Evolutionary conservation across 305 asterid genomes (phyloP), one percentile per base, ranked within the genome.

Genomic region (Fraxinus albicans): DNA sequence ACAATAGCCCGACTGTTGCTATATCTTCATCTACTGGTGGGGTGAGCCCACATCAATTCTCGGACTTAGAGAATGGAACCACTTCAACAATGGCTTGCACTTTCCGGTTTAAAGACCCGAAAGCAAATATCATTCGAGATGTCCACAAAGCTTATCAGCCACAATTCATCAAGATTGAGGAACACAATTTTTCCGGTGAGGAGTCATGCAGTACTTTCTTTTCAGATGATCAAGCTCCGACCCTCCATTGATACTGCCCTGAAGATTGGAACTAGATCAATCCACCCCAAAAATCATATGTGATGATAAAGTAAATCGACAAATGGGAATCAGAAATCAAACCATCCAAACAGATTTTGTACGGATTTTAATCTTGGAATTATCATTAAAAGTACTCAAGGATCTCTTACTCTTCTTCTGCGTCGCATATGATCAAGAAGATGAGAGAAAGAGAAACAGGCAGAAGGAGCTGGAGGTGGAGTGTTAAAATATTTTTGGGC

Each of bases 151-250:
- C 81, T 35, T 86, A 91, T 34, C 90, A 90, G 81, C 90, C 92
- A 60, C 97, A 91, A 85, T 83, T 90, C 70, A 95, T 95, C 82
- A 95, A 95, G 88, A 89, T 92, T 63, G 98, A 94, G 83, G 99
- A 95, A 77, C 97, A 94, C 65, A 89, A 95, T 77, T 95, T 93
- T 44, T 91, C 91, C 55, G 93, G 90, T 1, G 98, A 95, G 69
- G 98, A 95, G 33, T 90, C 97, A 0, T 95, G 98, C 90, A 90
- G 88, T 75, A 89, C 90, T 31, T 84, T 95, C 84, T 94, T 95
- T 60, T 79, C 96, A 0, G 98, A 92, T 75, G 97, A 93, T 67
- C 97, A 95, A 78, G 87, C 99, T 78, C 99, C 99, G 0, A 88
- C 92, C 4, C 94, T 95, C 81, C 98, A 88, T 73, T 95, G 99